These are phyloP conservation scores for Yarrowia osloensis DNA, from an alignment of 805 yeast genomes.

Conservation along the genomic window DNA sequence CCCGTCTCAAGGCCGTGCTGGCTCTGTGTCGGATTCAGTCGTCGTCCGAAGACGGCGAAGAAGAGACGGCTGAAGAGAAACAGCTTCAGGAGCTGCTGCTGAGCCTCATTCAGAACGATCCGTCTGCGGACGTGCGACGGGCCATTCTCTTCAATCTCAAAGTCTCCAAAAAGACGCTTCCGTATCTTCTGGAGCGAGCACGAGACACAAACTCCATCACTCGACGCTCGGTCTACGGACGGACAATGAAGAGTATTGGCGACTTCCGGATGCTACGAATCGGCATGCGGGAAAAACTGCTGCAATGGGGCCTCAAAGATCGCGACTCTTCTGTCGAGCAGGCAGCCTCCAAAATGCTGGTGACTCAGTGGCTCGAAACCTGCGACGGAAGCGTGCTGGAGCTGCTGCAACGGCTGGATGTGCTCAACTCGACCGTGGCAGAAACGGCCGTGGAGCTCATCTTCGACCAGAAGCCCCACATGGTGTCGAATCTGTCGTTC, in stretches of 20 bases:
- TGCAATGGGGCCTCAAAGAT: constrained; percentile 86
- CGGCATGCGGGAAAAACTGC: constrained; percentile 61
- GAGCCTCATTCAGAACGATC: constrained; percentile 69
- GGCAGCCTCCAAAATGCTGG: constrained; percentile 72
- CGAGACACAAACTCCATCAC: constrained; percentile 73
- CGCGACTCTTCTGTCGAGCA: constrained; percentile 71
- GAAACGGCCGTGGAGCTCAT: constrained; percentile 65
- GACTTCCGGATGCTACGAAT: constrained; percentile 59
- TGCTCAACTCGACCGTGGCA: constrained; percentile 66
- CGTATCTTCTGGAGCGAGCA: constrained; percentile 73
- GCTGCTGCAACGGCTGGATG: constrained; percentile 69
- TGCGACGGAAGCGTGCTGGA: constrained; percentile 71
- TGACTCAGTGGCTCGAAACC: constrained; percentile 68
- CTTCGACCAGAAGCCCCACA: constrained; percentile 62
- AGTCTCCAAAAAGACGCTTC: constrained; percentile 55
- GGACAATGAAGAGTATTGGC: constrained; percentile 66
- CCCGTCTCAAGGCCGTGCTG: constrained; percentile 81
- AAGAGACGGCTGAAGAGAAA: constrained; percentile 39
- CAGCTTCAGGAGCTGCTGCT: constrained; percentile 41
- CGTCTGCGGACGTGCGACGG: constrained; percentile 84
- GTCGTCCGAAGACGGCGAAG: constrained; percentile 37
- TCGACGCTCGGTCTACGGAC: constrained; percentile 70
- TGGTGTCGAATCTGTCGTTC: constrained; percentile 59
- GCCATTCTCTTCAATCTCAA: constrained; percentile 75
- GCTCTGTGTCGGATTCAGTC: constrained; percentile 79